Evolutionary conservation across 495 filamentous ascomycete species (phyloP).

Genomic region (Usnea hakonensis): DNA sequence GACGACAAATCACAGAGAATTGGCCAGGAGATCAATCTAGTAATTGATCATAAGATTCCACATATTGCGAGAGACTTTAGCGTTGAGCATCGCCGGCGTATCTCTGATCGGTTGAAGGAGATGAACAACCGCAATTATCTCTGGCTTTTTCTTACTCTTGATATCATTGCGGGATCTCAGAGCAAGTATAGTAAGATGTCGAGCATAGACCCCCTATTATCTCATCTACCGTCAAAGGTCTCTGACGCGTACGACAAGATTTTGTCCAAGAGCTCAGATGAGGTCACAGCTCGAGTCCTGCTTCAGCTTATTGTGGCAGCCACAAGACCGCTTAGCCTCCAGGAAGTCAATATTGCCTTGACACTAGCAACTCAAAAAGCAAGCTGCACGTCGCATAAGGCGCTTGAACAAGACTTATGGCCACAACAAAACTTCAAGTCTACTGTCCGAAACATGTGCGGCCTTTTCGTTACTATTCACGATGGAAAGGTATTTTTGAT

Average conservation of each 20-base stretch:
- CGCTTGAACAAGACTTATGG: conserved; percentile 21
- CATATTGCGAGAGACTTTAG: conserved; percentile 18
- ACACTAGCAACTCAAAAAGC: conserved; percentile 26
- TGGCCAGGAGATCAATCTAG: conserved; percentile 32
- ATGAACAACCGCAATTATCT: conserved; percentile 42
- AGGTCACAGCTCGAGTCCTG: conserved; percentile 20
- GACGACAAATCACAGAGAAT: conserved; percentile 29
- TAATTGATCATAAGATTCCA: conserved; percentile 30
- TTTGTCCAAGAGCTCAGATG: conserved; percentile 24
- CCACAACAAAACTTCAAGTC: conserved; percentile 21
- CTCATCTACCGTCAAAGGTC: conserved; percentile 25
- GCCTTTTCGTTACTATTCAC: conserved; percentile 32
- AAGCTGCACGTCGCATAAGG: conserved; percentile 15
- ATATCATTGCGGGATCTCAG: conserved; percentile 26
- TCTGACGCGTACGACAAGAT: conserved; percentile 33
- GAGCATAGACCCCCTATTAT: conserved; percentile 26
- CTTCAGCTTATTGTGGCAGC: conserved; percentile 35
- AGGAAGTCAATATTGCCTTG: conserved; percentile 35
- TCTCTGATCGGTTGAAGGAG: conserved; percentile 27
- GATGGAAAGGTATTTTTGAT: conserved; percentile 34
- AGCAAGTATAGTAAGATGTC: conserved; percentile 21
- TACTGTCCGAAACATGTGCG: conserved; percentile 31
- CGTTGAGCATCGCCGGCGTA: conserved; percentile 6
- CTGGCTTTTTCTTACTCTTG: conserved; percentile 36
- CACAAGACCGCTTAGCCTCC: conserved; percentile 30